phyloP scores from a whole-genome alignment of 768 basidiomycete species.

The Xerocomellus dryophilus region DNA sequence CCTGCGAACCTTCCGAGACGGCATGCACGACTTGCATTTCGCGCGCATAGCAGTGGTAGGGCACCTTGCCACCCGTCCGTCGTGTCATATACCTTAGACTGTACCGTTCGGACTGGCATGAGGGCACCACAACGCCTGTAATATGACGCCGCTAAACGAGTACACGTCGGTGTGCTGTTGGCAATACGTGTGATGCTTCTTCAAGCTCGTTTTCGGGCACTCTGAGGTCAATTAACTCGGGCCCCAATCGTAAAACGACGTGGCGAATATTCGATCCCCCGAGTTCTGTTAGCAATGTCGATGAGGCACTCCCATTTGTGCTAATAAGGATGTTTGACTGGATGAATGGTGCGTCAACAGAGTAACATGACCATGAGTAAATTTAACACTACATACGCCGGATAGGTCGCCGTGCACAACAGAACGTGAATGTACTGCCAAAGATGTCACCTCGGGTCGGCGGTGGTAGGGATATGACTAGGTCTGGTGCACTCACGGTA shows the following conservation, averaged over 20 bases:
- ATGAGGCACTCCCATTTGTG: neutral
- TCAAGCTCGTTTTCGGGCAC: neutral
- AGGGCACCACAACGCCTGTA: neutral
- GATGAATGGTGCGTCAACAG: neutral
- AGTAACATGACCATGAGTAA: neutral
- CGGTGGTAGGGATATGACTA: too few relatives aligned
- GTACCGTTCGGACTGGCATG: neutral
- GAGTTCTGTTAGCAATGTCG: constrained; percentile 4
- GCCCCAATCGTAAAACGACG: neutral
- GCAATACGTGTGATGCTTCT: neutral
- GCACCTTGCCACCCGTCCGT: constrained; percentile 6
- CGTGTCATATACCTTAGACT: neutral
- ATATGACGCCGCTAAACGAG: constrained; percentile 1
- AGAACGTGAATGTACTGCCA: neutral
- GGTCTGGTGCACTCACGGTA: constrained; percentile 1
- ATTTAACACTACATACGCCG: neutral
- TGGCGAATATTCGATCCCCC: neutral
- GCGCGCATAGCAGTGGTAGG: constrained; percentile 11
- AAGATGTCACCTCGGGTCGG: neutral
- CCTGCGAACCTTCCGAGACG: neutral
- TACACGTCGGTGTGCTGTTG: constrained; percentile 1
- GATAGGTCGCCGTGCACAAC: constrained; percentile 12
- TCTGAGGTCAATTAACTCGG: neutral
- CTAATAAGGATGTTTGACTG: constrained; percentile 7
- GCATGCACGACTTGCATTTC: constrained; percentile 10